Evolutionary conservation across 2,329 filamentous ascomycete species (phyloP).

Genomic region (Talaromyces funiculosus): DNA sequence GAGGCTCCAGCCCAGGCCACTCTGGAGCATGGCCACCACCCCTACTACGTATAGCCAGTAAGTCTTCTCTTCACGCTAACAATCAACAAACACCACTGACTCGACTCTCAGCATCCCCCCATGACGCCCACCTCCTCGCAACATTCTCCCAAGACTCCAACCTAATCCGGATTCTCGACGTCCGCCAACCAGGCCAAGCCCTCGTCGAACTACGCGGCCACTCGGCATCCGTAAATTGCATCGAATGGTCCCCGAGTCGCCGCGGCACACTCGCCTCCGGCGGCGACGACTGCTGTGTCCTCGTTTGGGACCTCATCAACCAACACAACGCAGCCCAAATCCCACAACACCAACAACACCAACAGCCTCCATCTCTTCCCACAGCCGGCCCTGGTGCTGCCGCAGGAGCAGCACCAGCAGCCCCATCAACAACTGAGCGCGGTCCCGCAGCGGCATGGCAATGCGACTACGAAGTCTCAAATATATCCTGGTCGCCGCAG

Average conservation of each 20-base stretch:
- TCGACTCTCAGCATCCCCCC: slow-evolving; percentile 64
- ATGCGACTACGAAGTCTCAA: slow-evolving; percentile 44
- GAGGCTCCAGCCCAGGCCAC: slow-evolving; percentile 63
- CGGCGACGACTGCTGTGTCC: slow-evolving; percentile 82
- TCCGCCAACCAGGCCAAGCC: slow-evolving; percentile 91
- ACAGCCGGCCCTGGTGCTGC: slow-evolving; percentile 18
- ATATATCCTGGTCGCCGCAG: slow-evolving; percentile 44
- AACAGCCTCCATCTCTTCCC: slow-evolving; percentile 24
- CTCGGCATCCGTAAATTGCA: slow-evolving; percentile 75
- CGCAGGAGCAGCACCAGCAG: slow-evolving; percentile 11
- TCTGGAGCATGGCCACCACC: slow-evolving; percentile 55
- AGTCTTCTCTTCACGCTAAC: slow-evolving; percentile 6
- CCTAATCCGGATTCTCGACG: slow-evolving; percentile 88
- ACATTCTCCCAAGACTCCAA: slow-evolving; percentile 94
- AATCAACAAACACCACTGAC: not conserved
- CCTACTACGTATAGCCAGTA: slow-evolving; percentile 40
- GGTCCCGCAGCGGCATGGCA: slow-evolving; percentile 43
- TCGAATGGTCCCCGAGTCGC: slow-evolving; percentile 89
- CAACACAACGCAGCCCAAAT: slow-evolving; percentile 49
- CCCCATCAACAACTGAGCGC: slow-evolving; percentile 33
- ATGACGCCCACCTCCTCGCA: slow-evolving; percentile 91
- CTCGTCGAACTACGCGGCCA: slow-evolving; percentile 90
- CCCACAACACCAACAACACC: slow-evolving; percentile 8
- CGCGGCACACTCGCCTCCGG: slow-evolving; percentile 87
- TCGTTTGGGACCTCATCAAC: slow-evolving; percentile 90